Base-by-base conservation (phyloP, 2,329 filamentous ascomycete species). In the Trichoderma asperellum region DNA sequence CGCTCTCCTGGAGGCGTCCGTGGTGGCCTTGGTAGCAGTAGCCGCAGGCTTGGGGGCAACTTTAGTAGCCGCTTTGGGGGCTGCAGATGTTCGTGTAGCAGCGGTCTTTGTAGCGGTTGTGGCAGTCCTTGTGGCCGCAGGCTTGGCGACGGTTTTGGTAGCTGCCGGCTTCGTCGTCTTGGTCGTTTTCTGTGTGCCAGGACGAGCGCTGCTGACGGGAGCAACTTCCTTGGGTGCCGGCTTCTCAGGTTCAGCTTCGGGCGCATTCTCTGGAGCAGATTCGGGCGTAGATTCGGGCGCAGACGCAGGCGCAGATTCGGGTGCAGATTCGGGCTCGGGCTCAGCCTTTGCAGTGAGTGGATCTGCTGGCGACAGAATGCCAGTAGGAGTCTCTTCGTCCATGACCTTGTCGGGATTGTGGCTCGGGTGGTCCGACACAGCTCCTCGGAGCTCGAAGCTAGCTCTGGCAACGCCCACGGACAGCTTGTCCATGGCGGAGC, bases 361-460 rank as follows among this genome's bases (percentile, higher is more conserved):
- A 43, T 78, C 74, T 5, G 77, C 76, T 3, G 79, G 68, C 5
- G 75, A 74, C 56, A 79, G 72, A 66, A 75, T 75, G 24, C 77
- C 75, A 21, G 76, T 75, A 11, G 77, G 71, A 47, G 81, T 78
- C 70, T 83, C 80, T 65, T 80, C 75, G 32, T 80, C 81, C n/a
- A 77, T 73, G 29, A 78, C 72, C 73, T 83, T 83, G 73, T 82
- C 81, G 2, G 80, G 79, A 53, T 80, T 83, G 61, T 76, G 71
- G 70, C 77, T 80, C 4, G 79, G 81, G 59, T 77, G 76, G 56
- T 81, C 70, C 69, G 77, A 65, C 61, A 79, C 68, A 73, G 74
- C 70, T 71, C 73, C 72, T 62, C 73, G 60, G 47, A 60, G 34
- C 35, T 56, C 68, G 16, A 53, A 37, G 18, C 34, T 14, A 11